Evolutionary conservation across 2,329 filamentous ascomycete genomes (phyloP).

Genomic region (Neospermospora avenae): DNA sequence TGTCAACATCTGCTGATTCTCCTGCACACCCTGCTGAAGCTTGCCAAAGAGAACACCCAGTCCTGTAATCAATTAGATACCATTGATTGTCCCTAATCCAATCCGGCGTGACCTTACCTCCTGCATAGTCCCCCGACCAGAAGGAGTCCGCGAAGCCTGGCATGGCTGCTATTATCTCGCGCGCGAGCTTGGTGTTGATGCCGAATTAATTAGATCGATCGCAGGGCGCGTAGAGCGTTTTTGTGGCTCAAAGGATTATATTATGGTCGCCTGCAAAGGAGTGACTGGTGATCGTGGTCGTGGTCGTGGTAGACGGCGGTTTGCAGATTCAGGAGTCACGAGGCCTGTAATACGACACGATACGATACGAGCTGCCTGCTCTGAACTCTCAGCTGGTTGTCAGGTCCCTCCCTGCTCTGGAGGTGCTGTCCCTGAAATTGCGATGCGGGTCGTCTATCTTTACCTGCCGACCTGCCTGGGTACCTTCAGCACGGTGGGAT

Average conservation of each 20-base stretch:
- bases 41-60: constrained; percentile 94
- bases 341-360: neutral
- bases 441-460: too few species aligned
- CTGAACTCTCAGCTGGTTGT: neutral
- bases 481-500: neutral
- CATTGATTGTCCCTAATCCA: constrained; percentile 27
- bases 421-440: neutral
- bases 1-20: constrained; percentile 91
- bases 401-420: neutral
- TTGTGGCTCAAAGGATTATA: neutral
- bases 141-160: constrained; percentile 92
- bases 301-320: neutral
- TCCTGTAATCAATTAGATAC: constrained; percentile 44
- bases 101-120: constrained; percentile 52
- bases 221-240: neutral
- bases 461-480: too few species aligned
- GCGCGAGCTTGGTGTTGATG: neutral
- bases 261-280: constrained; percentile 10
- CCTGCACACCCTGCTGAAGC: constrained; percentile 90
- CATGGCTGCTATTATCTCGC: constrained; percentile 51
- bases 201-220: neutral
- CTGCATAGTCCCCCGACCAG: constrained; percentile 97
- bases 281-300: constrained; percentile 8
- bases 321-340: neutral
- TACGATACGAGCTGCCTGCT: constrained; percentile 7